These are phyloP conservation scores for Neophaeococcomyces aloes DNA, from an alignment of 2,329 filamentous ascomycete genomes.

Conservation along the genomic window DNA sequence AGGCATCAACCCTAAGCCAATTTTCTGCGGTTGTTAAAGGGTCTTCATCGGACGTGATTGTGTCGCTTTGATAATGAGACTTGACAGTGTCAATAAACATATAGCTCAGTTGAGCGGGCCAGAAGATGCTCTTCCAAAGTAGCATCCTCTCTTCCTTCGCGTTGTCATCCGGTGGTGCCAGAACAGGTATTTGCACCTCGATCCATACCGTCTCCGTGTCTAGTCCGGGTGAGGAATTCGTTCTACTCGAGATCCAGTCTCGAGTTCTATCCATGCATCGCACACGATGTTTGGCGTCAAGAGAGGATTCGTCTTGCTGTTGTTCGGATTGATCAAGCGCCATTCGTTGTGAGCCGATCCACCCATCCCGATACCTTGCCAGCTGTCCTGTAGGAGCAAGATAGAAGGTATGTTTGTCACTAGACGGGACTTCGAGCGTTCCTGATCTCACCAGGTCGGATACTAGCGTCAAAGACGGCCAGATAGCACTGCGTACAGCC, in stretches of 20 bases:
- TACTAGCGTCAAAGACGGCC: neutral
- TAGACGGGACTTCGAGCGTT: neutral
- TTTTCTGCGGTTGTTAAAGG: conserved; percentile 34
- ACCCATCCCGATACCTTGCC: neutral
- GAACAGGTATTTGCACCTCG: conserved; percentile 14
- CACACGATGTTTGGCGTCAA: neutral
- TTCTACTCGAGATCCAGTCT: neutral
- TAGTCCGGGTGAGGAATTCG: neutral
- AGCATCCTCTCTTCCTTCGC: conserved; percentile 13
- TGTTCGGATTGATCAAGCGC: neutral
- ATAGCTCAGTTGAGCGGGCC: conserved; percentile 29
- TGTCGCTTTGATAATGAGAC: neutral
- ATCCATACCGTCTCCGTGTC: conserved; percentile 12
- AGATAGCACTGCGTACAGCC: conserved; percentile 1
- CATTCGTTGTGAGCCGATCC: neutral
- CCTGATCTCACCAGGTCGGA: conserved; percentile 1
- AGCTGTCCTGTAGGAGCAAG: conserved; percentile 6
- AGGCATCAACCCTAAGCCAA: conserved; percentile 28
- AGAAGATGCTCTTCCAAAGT: conserved; percentile 33
- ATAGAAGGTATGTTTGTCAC: neutral
- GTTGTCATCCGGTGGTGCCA: neutral
- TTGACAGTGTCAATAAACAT: neutral
- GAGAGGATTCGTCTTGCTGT: neutral
- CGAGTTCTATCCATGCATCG: conserved; percentile 1
- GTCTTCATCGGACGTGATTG: conserved; percentile 20